phyloP scores from a whole-genome alignment of 148 eudicot genomes.

The Bassia scoparia region DNA sequence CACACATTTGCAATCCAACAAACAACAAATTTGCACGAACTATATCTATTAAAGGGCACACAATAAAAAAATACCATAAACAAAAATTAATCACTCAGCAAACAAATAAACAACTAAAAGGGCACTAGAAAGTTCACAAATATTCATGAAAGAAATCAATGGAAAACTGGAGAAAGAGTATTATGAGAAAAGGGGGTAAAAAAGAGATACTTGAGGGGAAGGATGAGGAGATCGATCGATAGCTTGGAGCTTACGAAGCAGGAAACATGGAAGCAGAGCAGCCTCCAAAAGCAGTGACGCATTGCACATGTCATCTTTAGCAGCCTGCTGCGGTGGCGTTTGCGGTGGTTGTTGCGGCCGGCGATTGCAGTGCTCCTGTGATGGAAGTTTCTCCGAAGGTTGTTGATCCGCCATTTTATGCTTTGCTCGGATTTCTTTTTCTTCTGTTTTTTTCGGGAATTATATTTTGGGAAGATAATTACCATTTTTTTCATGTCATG shows the following conservation, averaged over 20 bases:
- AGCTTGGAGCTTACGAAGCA: constrained; percentile 95
- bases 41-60: no score
- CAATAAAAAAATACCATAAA: no score
- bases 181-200: not conserved
- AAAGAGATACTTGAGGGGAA: constrained; percentile 68
- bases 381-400: not conserved
- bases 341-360: constrained; percentile 18
- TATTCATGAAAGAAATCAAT: not conserved
- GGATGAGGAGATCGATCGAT: constrained; percentile 91
- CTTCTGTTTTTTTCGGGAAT: not conserved
- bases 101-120: not conserved
- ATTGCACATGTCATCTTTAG: constrained; percentile 66
- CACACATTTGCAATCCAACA: no score
- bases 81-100: not conserved
- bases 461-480: no score
- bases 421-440: not conserved
- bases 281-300: constrained; percentile 77
- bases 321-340: constrained; percentile 31
- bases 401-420: not conserved
- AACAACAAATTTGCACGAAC: no score
- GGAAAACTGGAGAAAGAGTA: not conserved
- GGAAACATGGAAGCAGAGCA: constrained; percentile 96
- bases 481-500: no score
- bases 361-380: constrained; percentile 12
- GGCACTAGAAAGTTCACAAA: not conserved